These are phyloP conservation scores for Candida ponderosae DNA, from an alignment of 805 yeast genomes.

Conservation along the genomic window DNA sequence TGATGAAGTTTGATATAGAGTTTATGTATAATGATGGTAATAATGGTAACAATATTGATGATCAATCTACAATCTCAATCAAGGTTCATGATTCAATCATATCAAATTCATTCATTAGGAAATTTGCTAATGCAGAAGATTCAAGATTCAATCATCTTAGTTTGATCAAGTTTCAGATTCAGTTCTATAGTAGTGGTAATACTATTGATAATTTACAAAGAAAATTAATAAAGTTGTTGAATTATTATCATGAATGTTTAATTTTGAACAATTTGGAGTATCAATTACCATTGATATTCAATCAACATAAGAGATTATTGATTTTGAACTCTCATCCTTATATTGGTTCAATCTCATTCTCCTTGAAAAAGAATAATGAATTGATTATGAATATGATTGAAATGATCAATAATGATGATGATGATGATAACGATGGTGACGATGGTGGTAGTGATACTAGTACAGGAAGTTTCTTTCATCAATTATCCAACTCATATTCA, in stretches of 20 bases:
- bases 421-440: no score
- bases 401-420: slow-evolving; percentile 9
- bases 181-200: neutral
- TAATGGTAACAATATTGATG: no score
- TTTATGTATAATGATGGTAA: neutral
- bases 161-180: neutral
- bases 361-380: slow-evolving; percentile 11
- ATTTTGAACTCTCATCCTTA: slow-evolving; percentile 12
- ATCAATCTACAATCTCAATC: neutral
- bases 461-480: slow-evolving; percentile 9
- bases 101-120: neutral
- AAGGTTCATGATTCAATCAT: neutral
- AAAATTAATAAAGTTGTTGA: slow-evolving; percentile 9
- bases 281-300: slow-evolving; percentile 22
- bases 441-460: slow-evolving; percentile 9
- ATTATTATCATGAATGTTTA: slow-evolving; percentile 20
- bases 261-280: slow-evolving; percentile 23
- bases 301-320: slow-evolving; percentile 13
- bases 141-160: neutral
- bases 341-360: slow-evolving; percentile 18
- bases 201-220: neutral
- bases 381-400: slow-evolving; percentile 14
- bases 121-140: neutral
- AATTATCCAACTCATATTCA: slow-evolving; percentile 10
- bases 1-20: no score